phyloP scores from a whole-genome alignment of 2,329 filamentous ascomycete genomes.

The Pyricularia pennisetigena region DNA sequence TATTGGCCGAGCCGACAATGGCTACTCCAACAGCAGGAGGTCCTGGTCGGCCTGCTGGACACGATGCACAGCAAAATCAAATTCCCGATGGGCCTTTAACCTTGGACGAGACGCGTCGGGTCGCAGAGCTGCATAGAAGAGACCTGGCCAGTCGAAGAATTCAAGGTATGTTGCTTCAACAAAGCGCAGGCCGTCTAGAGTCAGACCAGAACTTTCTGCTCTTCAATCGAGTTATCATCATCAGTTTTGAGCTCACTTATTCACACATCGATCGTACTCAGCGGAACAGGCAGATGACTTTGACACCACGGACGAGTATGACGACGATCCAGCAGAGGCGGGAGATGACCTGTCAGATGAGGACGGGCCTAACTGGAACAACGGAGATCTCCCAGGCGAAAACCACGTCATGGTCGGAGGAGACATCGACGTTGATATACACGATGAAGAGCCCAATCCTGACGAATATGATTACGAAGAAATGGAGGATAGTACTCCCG shows the following conservation, averaged over 20 bases:
- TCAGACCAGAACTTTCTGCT: background rate
- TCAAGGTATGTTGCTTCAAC: background rate
- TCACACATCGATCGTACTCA: background rate
- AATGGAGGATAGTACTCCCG: slow-evolving; percentile 3
- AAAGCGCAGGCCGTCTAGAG: background rate
- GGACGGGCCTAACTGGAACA: slow-evolving; percentile 9
- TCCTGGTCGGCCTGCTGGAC: background rate
- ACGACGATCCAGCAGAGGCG: background rate
- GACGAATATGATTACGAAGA: slow-evolving; percentile 10
- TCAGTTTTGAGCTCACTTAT: background rate
- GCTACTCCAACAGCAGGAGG: background rate
- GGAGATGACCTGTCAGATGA: slow-evolving; percentile 6
- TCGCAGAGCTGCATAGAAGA: background rate
- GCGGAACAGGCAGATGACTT: slow-evolving; percentile 6
- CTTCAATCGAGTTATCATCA: background rate
- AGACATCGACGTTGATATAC: slow-evolving; percentile 12
- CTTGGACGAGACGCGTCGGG: background rate
- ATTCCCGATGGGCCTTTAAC: background rate
- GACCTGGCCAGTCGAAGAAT: background rate
- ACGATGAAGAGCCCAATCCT: slow-evolving; percentile 11
- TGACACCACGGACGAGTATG: slow-evolving; percentile 5
- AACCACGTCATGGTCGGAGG: slow-evolving; percentile 13
- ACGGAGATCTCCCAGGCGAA: slow-evolving; percentile 7
- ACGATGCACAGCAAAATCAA: background rate
- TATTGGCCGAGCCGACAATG: background rate